Evolutionary conservation across 2,329 filamentous ascomycete species (phyloP).

Genomic region (Didymella keratinophila): DNA sequence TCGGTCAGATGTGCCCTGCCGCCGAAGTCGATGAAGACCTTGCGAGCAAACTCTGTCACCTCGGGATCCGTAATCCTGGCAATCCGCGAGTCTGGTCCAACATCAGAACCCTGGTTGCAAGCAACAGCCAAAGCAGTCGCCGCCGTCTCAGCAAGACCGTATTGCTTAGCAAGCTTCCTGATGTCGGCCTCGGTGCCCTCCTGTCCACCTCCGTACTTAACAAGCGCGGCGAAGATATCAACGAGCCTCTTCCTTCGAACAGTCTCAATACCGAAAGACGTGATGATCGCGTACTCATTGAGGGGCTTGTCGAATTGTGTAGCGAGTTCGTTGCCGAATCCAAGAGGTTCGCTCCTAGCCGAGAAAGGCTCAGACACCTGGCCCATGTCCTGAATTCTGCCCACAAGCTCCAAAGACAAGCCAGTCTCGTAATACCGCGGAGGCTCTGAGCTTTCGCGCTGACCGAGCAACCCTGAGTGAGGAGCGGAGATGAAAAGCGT

Average conservation of each 20-base stretch:
- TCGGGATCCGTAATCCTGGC: slow-evolving; percentile 80
- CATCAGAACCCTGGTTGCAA: slow-evolving; percentile 89
- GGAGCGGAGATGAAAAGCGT: slow-evolving; percentile 84
- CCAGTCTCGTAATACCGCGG: slow-evolving; percentile 78
- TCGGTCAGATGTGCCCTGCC: slow-evolving; percentile 86
- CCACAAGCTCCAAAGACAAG: slow-evolving; percentile 78
- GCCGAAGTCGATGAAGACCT: slow-evolving; percentile 90
- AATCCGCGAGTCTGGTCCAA: slow-evolving; percentile 73
- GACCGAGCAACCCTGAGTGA: slow-evolving; percentile 84
- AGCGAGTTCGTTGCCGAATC: slow-evolving; percentile 94
- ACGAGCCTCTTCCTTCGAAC: slow-evolving; percentile 84
- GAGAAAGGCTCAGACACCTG: slow-evolving; percentile 74
- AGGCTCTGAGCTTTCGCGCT: slow-evolving; percentile 61
- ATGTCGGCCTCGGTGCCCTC: slow-evolving; percentile 84
- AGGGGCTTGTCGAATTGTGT: slow-evolving; percentile 90
- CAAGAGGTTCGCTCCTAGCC: slow-evolving; percentile 68
- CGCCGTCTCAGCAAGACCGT: slow-evolving; percentile 87
- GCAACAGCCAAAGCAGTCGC: slow-evolving; percentile 92
- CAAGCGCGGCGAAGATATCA: slow-evolving; percentile 86
- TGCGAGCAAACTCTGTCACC: slow-evolving; percentile 83
- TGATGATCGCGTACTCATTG: slow-evolving; percentile 88
- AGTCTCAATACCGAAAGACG: slow-evolving; percentile 87
- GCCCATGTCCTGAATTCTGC: slow-evolving; percentile 79
- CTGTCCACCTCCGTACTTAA: slow-evolving; percentile 74
- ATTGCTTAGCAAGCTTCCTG: slow-evolving; percentile 82